These are phyloP conservation scores for Casuarina cunninghamiana DNA, from an alignment of 306 rosid genomes.

Conservation along the genomic window DNA sequence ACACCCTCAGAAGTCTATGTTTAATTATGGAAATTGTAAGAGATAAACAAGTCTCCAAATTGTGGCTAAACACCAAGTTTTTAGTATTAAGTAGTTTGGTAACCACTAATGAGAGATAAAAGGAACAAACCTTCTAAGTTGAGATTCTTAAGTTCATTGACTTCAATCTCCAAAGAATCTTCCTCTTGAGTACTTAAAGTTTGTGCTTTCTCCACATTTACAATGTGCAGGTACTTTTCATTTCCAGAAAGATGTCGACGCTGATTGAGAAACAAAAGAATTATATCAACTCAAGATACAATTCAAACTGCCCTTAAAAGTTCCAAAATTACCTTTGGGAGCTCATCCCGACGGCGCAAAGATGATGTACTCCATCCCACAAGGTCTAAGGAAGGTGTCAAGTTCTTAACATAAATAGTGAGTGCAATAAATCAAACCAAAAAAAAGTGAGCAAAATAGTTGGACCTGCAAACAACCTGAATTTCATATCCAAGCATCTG, in stretches of 20 bases:
- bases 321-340: conserved; percentile 67
- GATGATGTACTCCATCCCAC: conserved; percentile 99
- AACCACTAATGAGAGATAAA: background rate
- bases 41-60: background rate
- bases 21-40: background rate
- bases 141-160: conserved; percentile 31
- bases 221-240: conserved; percentile 64
- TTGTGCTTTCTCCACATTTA: conserved; percentile 49
- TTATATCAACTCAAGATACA: conserved; percentile 28
- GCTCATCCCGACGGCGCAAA: conserved; percentile 64
- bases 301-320: conserved; percentile 11
- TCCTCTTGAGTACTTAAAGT: conserved; percentile 32
- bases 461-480: background rate
- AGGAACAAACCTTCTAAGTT: conserved; percentile 60
- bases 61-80: background rate
- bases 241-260: conserved; percentile 44
- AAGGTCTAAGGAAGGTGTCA: conserved; percentile 61
- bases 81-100: background rate
- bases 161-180: conserved; percentile 32
- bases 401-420: conserved; percentile 30
- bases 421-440: background rate
- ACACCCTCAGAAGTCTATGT: background rate
- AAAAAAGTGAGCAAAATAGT: background rate
- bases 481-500: background rate
- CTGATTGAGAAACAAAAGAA: conserved; percentile 35